Base-by-base conservation (phyloP, 2,329 filamentous ascomycete species). In the Ophiosphaerella herpotricha region DNA sequence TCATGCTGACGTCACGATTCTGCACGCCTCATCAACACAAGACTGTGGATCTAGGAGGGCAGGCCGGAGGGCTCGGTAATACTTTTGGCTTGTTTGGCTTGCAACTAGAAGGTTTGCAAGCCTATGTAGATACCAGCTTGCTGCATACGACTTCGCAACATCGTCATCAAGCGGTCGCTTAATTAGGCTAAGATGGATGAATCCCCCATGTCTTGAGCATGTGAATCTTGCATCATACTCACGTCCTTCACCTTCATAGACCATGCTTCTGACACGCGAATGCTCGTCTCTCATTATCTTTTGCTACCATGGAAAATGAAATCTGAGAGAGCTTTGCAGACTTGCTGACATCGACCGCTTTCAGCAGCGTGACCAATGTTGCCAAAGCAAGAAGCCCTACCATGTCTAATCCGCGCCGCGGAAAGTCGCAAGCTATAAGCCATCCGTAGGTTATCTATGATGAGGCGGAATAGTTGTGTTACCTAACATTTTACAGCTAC, bases 401-500 rank as follows among this genome's bases (percentile, higher is more conserved):
- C 31, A 72, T 72, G 67, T 62, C 61, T 57, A 43, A 37, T 16
- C 18, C 48, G 46, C 61, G 58, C 44, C 56, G 52, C 51, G 54
- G 48, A 47, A 64, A 63, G 54, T 21, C 45, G 39, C 47, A 51
- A 40, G 37, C 46, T 31, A 35, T 57, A 23, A 68, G 67, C 52
- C 77, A 80, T 52, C 76, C 77, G 60, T 78, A 74, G 34, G 68
- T 43, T 47, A n/a, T 39, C 29, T 4, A 18, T 8, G 7, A 21
- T 31, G 34, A 26, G 23, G 24, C 16, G 4, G 4, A 18, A 6
- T 29, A 1, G 14, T 4, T 35, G n/a, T 7, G 24, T 13, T n/a
- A 34, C 16, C 50, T 61, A 41, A 61, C 41, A 32, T 16, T 12
- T 23, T 16, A 11, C 54, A 82, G 80, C 16, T 87, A 87, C 57